Evolutionary conservation across 495 filamentous ascomycete genomes (phyloP).

Genomic region (Saxispiralis lemnorum): DNA sequence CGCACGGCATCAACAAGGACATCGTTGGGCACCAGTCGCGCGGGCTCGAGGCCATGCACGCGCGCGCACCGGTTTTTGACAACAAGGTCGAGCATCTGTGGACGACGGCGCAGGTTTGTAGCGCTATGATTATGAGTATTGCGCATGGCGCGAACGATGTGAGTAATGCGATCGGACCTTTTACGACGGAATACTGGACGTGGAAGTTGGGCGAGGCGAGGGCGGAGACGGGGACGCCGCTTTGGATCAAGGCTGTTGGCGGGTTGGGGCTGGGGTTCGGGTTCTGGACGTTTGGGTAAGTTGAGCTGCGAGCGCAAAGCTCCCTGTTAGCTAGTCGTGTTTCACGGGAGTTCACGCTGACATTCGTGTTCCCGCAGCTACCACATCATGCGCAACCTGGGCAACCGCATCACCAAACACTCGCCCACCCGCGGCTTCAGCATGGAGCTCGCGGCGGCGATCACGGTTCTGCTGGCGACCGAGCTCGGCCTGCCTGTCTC

Average conservation of each 20-base stretch:
- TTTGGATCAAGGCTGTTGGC: conserved; percentile 49
- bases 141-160: conserved; percentile 21
- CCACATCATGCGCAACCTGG: conserved; percentile 51
- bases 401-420: conserved; percentile 52
- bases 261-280: conserved; percentile 30
- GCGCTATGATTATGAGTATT: conserved; percentile 36
- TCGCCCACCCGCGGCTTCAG: conserved; percentile 42
- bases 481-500: conserved; percentile 39
- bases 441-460: conserved; percentile 49
- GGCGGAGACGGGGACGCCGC: conserved; percentile 35
- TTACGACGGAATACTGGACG: conserved; percentile 15
- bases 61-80: conserved; percentile 17
- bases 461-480: conserved; percentile 47
- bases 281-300: conserved; percentile 38
- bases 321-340: no score
- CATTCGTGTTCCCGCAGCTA: conserved; percentile 28
- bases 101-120: conserved; percentile 29
- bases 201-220: conserved; percentile 26
- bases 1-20: not conserved
- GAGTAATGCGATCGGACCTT: conserved; percentile 15
- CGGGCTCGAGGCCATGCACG: not conserved
- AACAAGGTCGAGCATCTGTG: conserved; percentile 19
- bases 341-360: no score
- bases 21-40: not conserved
- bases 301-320: no score